Percentiles rank a stretch among this genome's conserved stretches.
Conservation (phyloP, 148 eudicot genomes). For the Drosera capensis region DNA sequence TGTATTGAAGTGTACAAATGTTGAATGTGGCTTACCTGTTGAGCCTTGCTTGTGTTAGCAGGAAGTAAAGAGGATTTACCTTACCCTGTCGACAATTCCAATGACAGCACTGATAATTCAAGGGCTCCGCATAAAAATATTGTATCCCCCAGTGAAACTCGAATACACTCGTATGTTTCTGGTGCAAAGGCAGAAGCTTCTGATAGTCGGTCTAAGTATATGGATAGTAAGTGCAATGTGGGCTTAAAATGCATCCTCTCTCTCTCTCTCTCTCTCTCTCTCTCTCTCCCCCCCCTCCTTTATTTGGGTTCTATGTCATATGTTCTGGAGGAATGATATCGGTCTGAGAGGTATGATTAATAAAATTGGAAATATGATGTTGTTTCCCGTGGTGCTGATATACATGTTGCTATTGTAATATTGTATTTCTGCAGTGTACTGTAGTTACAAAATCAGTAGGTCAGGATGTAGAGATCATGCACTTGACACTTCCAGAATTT, state of each 20-base stretch:
- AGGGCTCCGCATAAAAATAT: slow-evolving; percentile 16
- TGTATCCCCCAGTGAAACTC: slow-evolving; percentile 24
- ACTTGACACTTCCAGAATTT: too few species aligned
- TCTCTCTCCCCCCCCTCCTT: too few species aligned
- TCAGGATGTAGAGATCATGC: too few species aligned
- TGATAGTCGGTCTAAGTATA: slow-evolving; percentile 20
- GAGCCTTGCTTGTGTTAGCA: slow-evolving; percentile 15
- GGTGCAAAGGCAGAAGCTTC: slow-evolving; percentile 15
- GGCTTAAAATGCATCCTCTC: slow-evolving; percentile 5
- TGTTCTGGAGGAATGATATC: too few species aligned
- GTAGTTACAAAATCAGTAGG: too few species aligned
- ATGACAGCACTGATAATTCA: slow-evolving; percentile 26
- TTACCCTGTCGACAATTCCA: slow-evolving; percentile 27
- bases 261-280: slow-evolving; percentile 2
- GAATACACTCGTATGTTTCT: slow-evolving; percentile 16
- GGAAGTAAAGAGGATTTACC: slow-evolving; percentile 64
- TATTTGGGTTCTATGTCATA: too few species aligned
- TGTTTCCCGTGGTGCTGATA: too few species aligned
- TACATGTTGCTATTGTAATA: too few species aligned
- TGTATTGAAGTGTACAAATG: background rate
- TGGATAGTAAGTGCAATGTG: slow-evolving; percentile 17
- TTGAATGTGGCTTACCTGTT: slow-evolving; percentile 10
- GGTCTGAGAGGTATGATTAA: too few species aligned
- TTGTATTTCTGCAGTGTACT: too few species aligned
- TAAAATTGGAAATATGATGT: too few species aligned